phyloP scores from a whole-genome alignment of 129 eudicot genomes.

The Lactuca sativa region DNA sequence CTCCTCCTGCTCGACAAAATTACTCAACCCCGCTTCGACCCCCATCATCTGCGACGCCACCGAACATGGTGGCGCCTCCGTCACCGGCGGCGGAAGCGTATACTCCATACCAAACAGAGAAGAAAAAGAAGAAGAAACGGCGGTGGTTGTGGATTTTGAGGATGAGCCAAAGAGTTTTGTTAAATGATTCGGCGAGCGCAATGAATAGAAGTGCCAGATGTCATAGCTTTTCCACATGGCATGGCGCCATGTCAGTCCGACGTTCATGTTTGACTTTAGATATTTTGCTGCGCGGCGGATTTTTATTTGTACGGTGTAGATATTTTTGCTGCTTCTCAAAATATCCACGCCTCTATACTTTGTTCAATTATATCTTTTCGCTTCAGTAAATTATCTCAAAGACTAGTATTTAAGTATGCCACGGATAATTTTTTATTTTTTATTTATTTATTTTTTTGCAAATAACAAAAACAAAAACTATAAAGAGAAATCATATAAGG shows the following conservation, averaged over 20 bases:
- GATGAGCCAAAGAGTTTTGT: conserved; percentile 23
- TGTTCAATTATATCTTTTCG: conserved; percentile 3
- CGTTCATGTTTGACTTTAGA: conserved; percentile 22
- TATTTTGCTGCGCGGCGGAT: conserved; percentile 25
- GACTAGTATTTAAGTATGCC: no score
- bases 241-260: conserved; percentile 20
- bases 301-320: conserved; percentile 34
- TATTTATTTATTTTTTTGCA: no score
- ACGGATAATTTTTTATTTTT: no score
- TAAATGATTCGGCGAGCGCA: background rate
- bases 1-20: conserved; percentile 26
- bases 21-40: conserved; percentile 1
- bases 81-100: conserved; percentile 19
- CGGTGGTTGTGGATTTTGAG: conserved; percentile 1
- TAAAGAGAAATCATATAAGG: no score
- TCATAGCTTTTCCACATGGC: conserved; percentile 33
- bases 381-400: no score
- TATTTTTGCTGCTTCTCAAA: conserved; percentile 22
- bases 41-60: conserved; percentile 13
- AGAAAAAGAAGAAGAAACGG: background rate
- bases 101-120: conserved; percentile 5
- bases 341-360: conserved; percentile 20
- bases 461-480: no score
- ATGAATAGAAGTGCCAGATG: conserved; percentile 26
- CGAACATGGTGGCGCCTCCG: conserved; percentile 10